These are phyloP conservation scores for Salvia sclarea DNA, from an alignment of 305 asterid genomes.

Conservation along the genomic window DNA sequence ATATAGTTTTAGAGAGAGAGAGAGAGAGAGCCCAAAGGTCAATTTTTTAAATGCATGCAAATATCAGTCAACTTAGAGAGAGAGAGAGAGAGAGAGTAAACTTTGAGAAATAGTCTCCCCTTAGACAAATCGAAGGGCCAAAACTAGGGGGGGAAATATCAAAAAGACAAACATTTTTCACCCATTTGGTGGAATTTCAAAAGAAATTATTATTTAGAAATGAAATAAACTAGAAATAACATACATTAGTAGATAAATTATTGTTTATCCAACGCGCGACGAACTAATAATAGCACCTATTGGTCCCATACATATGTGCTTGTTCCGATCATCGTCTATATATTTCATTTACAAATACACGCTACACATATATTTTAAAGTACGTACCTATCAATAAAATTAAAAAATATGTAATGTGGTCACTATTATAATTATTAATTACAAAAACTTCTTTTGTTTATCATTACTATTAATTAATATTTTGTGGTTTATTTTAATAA, in stretches of 20 bases:
- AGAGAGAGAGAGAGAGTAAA: not conserved
- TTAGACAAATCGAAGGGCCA: constrained; percentile 29
- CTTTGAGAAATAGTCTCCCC: constrained; percentile 13
- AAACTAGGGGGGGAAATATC: not conserved
- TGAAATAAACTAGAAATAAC: too few species aligned
- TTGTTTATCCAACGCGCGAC: not conserved
- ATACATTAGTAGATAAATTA: not conserved
- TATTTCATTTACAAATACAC: not conserved
- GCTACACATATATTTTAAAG: not conserved
- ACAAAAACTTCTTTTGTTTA: not conserved
- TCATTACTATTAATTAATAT: not conserved
- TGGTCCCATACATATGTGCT: not conserved
- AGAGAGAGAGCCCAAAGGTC: not conserved
- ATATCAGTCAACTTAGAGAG: constrained; percentile 17
- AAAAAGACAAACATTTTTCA: not conserved
- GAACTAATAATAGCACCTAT: not conserved
- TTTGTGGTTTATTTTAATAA: not conserved
- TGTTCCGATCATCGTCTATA: too few species aligned
- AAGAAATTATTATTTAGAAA: not conserved
- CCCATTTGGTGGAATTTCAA: constrained; percentile 6
- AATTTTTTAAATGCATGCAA: constrained; percentile 14
- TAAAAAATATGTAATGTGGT: not conserved
- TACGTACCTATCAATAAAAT: too few species aligned
- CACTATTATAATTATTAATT: not conserved
- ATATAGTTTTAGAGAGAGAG: not conserved